Percentiles rank a stretch among this genome's conserved stretches.
These are phyloP conservation scores for Ailanthus altissimus DNA, from an alignment of 345 rosid species.

Conservation along the genomic window DNA sequence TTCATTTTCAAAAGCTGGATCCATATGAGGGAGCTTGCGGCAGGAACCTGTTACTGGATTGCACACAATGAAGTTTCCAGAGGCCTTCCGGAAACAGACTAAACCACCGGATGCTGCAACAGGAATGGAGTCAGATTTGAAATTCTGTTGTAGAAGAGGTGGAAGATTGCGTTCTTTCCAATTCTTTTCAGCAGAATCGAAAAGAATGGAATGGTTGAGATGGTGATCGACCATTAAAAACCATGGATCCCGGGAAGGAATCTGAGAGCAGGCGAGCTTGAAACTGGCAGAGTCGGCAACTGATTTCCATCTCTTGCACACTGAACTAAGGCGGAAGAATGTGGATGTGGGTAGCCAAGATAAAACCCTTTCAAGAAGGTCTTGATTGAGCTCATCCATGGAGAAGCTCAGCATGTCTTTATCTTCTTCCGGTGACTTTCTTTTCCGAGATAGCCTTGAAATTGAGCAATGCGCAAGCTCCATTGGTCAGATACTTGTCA, in stretches of 20 bases:
- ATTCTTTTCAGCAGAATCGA: constrained; percentile 60
- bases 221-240: constrained; percentile 66
- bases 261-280: constrained; percentile 70
- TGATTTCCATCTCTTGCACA: constrained; percentile 89
- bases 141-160: constrained; percentile 26
- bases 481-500: constrained; percentile 30
- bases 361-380: constrained; percentile 78
- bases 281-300: constrained; percentile 63
- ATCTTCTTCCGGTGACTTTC: constrained; percentile 49
- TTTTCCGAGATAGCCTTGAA: constrained; percentile 45
- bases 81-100: constrained; percentile 59
- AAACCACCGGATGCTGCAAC: constrained; percentile 83
- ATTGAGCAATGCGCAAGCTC: constrained; percentile 25
- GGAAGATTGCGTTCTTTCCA: constrained; percentile 62
- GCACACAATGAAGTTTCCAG: constrained; percentile 50
- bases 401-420: constrained; percentile 34
- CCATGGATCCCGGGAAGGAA: constrained; percentile 81
- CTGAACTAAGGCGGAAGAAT: constrained; percentile 63
- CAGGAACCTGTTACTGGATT: constrained; percentile 73
- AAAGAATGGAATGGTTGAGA: constrained; percentile 45
- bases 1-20: constrained; percentile 25
- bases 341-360: constrained; percentile 81
- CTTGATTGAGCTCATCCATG: constrained; percentile 73
- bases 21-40: constrained; percentile 43
- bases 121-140: constrained; percentile 42